These are phyloP conservation scores for Pleurozium schreberi DNA, from an alignment of 225 moss, liverwort and hornwort species.

Conservation along the genomic window DNA sequence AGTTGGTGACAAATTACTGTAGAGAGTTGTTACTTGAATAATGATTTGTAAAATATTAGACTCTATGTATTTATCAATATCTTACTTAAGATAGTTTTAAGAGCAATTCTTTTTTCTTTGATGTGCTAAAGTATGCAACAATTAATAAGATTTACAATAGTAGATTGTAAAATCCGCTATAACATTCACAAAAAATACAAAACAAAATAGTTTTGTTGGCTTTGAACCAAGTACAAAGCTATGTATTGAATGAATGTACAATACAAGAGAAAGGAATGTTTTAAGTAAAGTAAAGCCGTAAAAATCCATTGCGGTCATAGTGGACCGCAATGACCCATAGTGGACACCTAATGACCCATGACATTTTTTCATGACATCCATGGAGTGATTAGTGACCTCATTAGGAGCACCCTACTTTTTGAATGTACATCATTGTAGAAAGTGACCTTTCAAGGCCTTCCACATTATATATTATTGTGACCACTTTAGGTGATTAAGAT, in stretches of 20 bases:
- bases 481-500: no score
- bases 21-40: not conserved
- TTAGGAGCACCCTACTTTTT: no score
- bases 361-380: no score
- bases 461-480: no score
- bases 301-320: no score
- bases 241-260: not conserved
- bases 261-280: no score
- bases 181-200: not conserved
- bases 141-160: not conserved
- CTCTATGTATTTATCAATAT: not conserved
- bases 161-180: not conserved
- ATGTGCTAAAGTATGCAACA: not conserved
- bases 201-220: not conserved
- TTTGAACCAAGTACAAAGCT: not conserved
- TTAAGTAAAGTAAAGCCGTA: no score
- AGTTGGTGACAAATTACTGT: not conserved
- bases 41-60: not conserved
- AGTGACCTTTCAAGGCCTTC: no score
- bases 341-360: no score
- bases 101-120: not conserved
- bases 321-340: no score
- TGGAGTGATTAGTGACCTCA: no score
- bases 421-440: no score
- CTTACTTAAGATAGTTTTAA: not conserved